Percentiles rank a stretch among this genome's conserved stretches.
Evolutionary conservation across 805 yeast genomes (phyloP).

Genomic region (Wickerhamiella lipophila): DNA sequence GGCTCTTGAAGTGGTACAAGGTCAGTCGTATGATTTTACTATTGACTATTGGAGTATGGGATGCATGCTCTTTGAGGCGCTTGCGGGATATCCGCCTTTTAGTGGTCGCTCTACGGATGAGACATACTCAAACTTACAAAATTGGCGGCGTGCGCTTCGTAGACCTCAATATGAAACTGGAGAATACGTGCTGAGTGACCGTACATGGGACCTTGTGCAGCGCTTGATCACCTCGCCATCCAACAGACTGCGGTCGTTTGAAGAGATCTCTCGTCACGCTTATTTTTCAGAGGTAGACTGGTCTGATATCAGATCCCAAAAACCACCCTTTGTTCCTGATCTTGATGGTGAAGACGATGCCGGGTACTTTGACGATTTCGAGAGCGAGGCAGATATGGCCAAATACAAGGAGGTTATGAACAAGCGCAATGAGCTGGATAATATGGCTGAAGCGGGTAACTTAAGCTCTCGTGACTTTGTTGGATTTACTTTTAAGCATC

Average conservation of each 20-base stretch:
- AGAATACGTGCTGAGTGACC: conserved; percentile 80
- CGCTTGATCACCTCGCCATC: conserved; percentile 70
- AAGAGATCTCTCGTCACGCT: conserved; percentile 64
- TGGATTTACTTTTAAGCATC: conserved; percentile 93
- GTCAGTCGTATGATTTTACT: conserved; percentile 84
- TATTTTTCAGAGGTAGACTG: conserved; percentile 82
- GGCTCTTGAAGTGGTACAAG: conserved; percentile 96
- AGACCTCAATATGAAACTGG: conserved; percentile 91
- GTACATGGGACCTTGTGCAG: conserved; percentile 85
- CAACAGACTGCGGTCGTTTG: conserved; percentile 61
- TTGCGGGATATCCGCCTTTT: conserved; percentile 95
- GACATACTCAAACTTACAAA: conserved; percentile 82
- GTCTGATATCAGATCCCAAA: conserved; percentile 48
- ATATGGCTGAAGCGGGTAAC: conserved; percentile 52
- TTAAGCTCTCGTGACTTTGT: conserved; percentile 59
- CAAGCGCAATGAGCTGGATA: conserved; percentile 75
- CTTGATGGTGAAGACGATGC: conserved; percentile 95
- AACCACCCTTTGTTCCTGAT: conserved; percentile 96
- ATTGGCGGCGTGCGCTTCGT: conserved; percentile 78
- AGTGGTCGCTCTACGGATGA: conserved; percentile 89
- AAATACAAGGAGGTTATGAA: conserved; percentile 95
- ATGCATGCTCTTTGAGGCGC: conserved; percentile 89
- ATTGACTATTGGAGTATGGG: conserved; percentile 99
- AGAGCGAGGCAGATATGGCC: conserved; percentile 92
- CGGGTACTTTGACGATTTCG: conserved; percentile 95